Conservation (phyloP, 208 protist species). For the Leishmania guyanensis region DNA sequence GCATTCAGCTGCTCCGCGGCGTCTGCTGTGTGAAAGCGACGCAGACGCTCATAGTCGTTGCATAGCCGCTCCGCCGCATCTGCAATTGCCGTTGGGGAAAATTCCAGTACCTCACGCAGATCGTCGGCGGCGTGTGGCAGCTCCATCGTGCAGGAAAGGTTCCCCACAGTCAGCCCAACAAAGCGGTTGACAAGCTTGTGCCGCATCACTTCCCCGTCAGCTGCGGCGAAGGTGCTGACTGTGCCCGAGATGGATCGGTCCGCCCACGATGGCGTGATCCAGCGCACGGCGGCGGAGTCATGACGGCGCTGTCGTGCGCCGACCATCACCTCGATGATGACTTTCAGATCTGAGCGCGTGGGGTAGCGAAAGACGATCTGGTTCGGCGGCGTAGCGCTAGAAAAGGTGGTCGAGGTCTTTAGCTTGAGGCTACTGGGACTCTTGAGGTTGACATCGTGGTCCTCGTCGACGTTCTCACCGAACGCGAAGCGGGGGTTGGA, state of each 20-base stretch:
- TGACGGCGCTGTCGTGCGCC: constrained; percentile 51
- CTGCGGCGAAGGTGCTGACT: constrained; percentile 48
- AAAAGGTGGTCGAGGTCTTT: not conserved
- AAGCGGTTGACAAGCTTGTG: constrained; percentile 66
- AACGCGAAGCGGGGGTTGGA: constrained; percentile 12
- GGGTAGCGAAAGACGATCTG: constrained; percentile 57
- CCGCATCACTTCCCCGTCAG: constrained; percentile 52
- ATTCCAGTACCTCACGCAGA: constrained; percentile 29
- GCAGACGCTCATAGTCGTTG: constrained; percentile 30
- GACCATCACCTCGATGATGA: constrained; percentile 63
- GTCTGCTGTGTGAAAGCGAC: constrained; percentile 10
- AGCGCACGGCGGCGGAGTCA: constrained; percentile 57
- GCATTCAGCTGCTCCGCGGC: constrained; percentile 9
- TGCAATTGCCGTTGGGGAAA: constrained; percentile 15
- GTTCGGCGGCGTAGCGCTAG: constrained; percentile 22
- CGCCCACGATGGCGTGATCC: constrained; percentile 54
- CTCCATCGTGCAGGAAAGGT: constrained; percentile 54
- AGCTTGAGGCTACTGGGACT: constrained; percentile 9
- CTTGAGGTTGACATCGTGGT: constrained; percentile 23
- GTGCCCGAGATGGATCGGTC: constrained; percentile 25
- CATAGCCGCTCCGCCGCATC: constrained; percentile 32
- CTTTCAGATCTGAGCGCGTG: constrained; percentile 49
- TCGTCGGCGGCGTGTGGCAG: constrained; percentile 41
- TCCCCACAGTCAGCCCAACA: constrained; percentile 61
- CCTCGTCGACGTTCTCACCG: constrained; percentile 10